Evolutionary conservation across 108 stramenopile species (phyloP), one percentile per base, ranked within the genome.

Genomic region (Fistulifera solaris): DNA sequence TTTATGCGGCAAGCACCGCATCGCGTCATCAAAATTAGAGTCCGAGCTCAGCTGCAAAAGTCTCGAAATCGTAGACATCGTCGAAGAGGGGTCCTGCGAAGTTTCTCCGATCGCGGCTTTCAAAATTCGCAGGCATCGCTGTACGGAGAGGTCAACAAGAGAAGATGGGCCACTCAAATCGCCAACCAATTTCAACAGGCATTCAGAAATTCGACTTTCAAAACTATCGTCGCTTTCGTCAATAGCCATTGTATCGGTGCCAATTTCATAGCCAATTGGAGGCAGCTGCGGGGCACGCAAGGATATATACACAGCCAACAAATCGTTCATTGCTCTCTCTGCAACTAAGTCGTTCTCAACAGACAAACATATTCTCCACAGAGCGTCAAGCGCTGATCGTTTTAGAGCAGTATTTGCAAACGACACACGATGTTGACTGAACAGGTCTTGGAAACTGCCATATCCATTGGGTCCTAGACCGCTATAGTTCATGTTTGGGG

Each of bases 351-450:
- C 73, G 47, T 72, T 74, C 17, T 73, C 71, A 17, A 83, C 67
- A 15, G 61, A 63, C 24, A 94, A 70, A 42, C 84, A 81, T 31
- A 94, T 89, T 54, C 74, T 66, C 93, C 93, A 94, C 28, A 89
- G 58, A 22, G 84, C 80, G 60, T 89, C 88, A 26, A 85, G 49
- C 18, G 81, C 81, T 44, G 68, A 66, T 48, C 61, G 58, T 13
- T 22, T 52, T 13, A 50, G n/a, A 8, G 21, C 41, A 11, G 39
- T 27, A 1, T 41, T 58, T 16, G 65, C 56, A 4, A 19, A 38
- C 19, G 63, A 41, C 19, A 67, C 55, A 31, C 42, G 22, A 39
- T 63, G 72, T 50, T 44, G 67, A 73, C 43, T 62, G 50, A 72
- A 81, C 48, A 89, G 28, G 12, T 59, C 41, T 43, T 78, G 85